A percentile compares a stretch with the other conserved stretches of the same genome.
phyloP scores from a whole-genome alignment of 2,329 filamentous ascomycete genomes.

The Sporothrix curviconia region DNA sequence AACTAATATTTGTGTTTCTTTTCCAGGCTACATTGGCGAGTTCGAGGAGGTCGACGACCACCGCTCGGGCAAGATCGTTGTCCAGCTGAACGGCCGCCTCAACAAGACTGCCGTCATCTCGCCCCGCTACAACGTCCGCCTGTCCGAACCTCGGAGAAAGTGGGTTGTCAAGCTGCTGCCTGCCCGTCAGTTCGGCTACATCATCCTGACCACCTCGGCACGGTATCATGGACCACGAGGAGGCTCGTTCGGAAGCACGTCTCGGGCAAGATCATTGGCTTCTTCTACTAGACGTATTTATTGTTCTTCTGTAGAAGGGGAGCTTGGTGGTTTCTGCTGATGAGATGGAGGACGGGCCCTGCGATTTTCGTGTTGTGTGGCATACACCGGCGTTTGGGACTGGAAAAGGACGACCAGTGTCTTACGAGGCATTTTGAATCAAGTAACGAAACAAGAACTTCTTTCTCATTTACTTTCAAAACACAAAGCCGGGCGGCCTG shows the following conservation, averaged over 20 bases:
- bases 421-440: conserved; percentile 9
- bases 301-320: too few species aligned
- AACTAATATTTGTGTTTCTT: conserved; percentile 42
- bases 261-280: conserved; percentile 97
- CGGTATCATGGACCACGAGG: conserved; percentile 99
- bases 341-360: neutral
- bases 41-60: conserved; percentile 99
- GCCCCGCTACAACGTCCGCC: conserved; percentile 98
- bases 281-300: conserved; percentile 99
- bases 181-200: conserved; percentile 99
- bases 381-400: conserved; percentile 23
- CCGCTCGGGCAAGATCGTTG: conserved; percentile 99
- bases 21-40: conserved; percentile 91
- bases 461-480: conserved; percentile 7
- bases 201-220: conserved; percentile 98
- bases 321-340: neutral
- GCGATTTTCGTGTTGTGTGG: conserved; percentile 16
- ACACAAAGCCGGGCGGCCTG: neutral
- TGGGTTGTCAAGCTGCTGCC: conserved; percentile 99
- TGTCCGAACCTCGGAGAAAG: conserved; percentile 96
- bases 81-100: conserved; percentile 95
- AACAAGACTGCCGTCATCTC: conserved; percentile 99
- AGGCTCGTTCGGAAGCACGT: conserved; percentile 98
- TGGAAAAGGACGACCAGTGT: conserved; percentile 13
- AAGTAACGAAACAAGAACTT: neutral